Conservation (phyloP, 139 green algal species). For the Diplosphaera chodatii region DNA sequence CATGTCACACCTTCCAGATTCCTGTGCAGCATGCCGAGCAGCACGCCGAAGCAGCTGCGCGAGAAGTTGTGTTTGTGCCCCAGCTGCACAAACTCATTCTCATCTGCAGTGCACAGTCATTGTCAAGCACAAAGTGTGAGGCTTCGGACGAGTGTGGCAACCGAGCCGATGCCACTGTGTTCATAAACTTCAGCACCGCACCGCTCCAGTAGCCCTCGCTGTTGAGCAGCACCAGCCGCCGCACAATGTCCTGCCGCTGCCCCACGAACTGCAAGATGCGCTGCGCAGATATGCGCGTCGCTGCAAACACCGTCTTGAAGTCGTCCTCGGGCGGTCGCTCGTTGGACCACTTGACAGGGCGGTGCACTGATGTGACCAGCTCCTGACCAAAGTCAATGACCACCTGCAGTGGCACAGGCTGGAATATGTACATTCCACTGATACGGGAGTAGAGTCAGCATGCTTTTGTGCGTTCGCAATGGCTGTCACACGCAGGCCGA, state of each 20-base stretch:
- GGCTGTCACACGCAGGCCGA: too few relatives aligned
- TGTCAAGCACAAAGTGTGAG: too few relatives aligned
- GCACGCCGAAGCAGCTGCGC: conserved; percentile 36
- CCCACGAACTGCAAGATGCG: conserved; percentile 46
- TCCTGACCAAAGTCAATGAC: conserved; percentile 58
- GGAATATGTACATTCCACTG: too few relatives aligned
- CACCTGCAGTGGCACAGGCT: conserved; percentile 8
- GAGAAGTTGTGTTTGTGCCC: conserved; percentile 52
- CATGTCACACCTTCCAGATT: conserved; percentile 30
- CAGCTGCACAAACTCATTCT: conserved; percentile 45
- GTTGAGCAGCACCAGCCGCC: conserved; percentile 39
- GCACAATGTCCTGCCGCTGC: conserved; percentile 15
- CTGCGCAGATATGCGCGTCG: conserved; percentile 16
- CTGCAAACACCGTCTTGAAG: conserved; percentile 21
- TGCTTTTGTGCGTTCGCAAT: too few relatives aligned
- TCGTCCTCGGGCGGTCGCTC: conserved; percentile 38
- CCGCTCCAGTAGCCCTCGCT: conserved; percentile 38
- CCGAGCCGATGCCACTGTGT: too few relatives aligned
- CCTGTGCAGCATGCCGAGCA: conserved; percentile 31
- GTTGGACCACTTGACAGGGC: conserved; percentile 44
- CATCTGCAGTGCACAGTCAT: conserved; percentile 20
- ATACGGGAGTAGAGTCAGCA: too few relatives aligned
- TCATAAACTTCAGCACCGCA: conserved; percentile 3
- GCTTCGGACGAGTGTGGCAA: too few relatives aligned
- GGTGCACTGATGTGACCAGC: conserved; percentile 56